phyloP scores from a whole-genome alignment of 306 rosid species.

The Trifolium dubium region DNA sequence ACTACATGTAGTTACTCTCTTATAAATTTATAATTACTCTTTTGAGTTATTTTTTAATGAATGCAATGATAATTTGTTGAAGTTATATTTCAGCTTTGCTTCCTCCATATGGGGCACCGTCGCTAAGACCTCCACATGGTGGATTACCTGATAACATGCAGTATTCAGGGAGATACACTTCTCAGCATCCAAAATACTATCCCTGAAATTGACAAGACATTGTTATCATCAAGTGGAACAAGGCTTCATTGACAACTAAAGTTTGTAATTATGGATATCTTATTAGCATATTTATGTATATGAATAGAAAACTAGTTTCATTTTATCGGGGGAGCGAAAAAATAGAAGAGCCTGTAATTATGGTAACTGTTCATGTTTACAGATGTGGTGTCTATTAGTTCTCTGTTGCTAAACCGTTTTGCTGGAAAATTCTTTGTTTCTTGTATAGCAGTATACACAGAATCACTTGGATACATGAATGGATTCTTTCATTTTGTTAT shows the following conservation, averaged over 20 bases:
- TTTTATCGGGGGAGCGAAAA: no score
- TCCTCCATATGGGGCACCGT: constrained; percentile 41
- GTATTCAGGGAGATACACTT: neutral
- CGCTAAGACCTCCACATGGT: constrained; percentile 30
- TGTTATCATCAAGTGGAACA: constrained; percentile 12
- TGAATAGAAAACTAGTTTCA: no score
- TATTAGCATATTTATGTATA: no score
- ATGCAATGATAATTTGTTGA: constrained; percentile 30
- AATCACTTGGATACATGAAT: neutral
- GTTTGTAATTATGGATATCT: constrained; percentile 1
- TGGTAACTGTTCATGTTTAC: neutral
- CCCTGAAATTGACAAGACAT: neutral
- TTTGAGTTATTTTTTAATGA: neutral
- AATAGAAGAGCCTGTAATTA: neutral
- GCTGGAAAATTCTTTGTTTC: constrained; percentile 1
- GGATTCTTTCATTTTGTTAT: constrained; percentile 1
- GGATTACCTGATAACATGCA: no score
- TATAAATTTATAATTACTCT: neutral
- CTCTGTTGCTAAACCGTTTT: no score
- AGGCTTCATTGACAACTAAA: constrained; percentile 4
- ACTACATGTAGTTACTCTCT: constrained; percentile 35
- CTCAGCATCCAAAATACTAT: constrained; percentile 46
- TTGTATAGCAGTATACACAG: neutral
- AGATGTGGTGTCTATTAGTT: no score
- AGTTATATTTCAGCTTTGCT: constrained; percentile 51